Base-by-base conservation (phyloP, 345 rosid species). In the Brassica incana region DNA sequence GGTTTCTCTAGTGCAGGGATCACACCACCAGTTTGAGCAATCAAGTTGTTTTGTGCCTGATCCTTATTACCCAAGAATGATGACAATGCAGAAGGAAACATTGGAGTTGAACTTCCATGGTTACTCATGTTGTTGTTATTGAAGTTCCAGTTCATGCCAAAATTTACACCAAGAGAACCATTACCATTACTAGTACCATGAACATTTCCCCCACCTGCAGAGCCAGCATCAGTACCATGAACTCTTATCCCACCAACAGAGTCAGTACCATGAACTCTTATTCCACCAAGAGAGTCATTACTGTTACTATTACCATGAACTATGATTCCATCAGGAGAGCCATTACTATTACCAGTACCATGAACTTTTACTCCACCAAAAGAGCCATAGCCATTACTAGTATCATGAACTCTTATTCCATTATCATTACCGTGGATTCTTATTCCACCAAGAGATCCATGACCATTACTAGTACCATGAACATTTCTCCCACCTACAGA, bases 71-170 rank as follows among this genome's bases (percentile, higher is more conserved):
- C 29, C 10, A 66, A 3, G n/a, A 67, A 20, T 4, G 63, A 10
- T 72, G 67, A 3, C 11, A 65, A 16, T 14, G n/a, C 10, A 38
- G 11, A 7, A 56, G 74, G 6, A 62, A 65, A 2, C 15, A 7
- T 5, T 7, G 18, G 5, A 56, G n/a, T 35, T 72, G 81, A 72
- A 29, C 36, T 29, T 66, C 50, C 68, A 65, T 30, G 30, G 56
- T 5, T 33, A 23, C 36, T 35, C 40, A 35, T 25, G 48, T 45
- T 67, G 36, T 11, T 79, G 33, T 58, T 27, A 29, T 20, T 48
- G 23, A 18, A 14, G 23, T 14, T 32, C 54, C 68, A 59, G 33
- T 74, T 74, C 71, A 63, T 74, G 23, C 32, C 25, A 1, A 48
- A 15, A 23, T 2, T 35, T 35, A 50, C 43, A 67, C 10, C 63